Percentiles rank a stretch among this genome's conserved stretches.
Conservation (phyloP, 1,284 basidiomycete genomes). For the Apiotrichum siamense region DNA sequence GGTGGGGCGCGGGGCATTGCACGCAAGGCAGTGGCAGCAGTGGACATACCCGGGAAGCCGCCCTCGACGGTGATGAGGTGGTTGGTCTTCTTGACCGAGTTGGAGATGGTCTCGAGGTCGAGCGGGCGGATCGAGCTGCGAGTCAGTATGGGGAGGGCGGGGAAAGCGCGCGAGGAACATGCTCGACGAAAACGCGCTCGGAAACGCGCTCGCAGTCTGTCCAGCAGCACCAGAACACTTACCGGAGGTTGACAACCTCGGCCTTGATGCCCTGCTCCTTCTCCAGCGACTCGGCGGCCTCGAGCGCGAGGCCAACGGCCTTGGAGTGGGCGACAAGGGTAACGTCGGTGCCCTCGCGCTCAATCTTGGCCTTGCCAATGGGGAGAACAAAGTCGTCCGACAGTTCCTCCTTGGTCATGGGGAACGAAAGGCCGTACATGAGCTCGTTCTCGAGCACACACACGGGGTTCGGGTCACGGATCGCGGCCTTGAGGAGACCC, state of each 20-base stretch:
- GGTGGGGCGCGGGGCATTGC: too few relatives aligned
- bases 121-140: conserved; percentile 64
- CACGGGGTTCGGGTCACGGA: conserved; percentile 93
- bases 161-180: too few relatives aligned
- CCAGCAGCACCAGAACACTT: conserved; percentile 49
- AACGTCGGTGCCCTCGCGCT: conserved; percentile 84
- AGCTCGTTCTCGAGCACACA: conserved; percentile 99
- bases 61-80: conserved; percentile 91
- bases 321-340: conserved; percentile 96
- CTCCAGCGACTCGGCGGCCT: conserved; percentile 85
- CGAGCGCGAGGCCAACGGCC: conserved; percentile 86
- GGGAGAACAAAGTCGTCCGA: conserved; percentile 89
- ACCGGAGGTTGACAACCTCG: conserved; percentile 94
- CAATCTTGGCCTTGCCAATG: conserved; percentile 96
- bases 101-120: conserved; percentile 93
- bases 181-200: too few relatives aligned
- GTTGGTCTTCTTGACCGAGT: conserved; percentile 98
- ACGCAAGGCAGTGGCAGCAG: background rate
- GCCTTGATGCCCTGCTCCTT: conserved; percentile 92
- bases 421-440: conserved; percentile 95
- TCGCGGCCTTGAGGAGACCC: conserved; percentile 93
- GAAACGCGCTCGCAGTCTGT: too few relatives aligned
- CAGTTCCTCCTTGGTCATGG: conserved; percentile 89
- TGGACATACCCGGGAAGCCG: conserved; percentile 70
- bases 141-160: too few relatives aligned